These are phyloP conservation scores for Patellaria atrata DNA, from an alignment of 495 filamentous ascomycete genomes.

Conservation along the genomic window DNA sequence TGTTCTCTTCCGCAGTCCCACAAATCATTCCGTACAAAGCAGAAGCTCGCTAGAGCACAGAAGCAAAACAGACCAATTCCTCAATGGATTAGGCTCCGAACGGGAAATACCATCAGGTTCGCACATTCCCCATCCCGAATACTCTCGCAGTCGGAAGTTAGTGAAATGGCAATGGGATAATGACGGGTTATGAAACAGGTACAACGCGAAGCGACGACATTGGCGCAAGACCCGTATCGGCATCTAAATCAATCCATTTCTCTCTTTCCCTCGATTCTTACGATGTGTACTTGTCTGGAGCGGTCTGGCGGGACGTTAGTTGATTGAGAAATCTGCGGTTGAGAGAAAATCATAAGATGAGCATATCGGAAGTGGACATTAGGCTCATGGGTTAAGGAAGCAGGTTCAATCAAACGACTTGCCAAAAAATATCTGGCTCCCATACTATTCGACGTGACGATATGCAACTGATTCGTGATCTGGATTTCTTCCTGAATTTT, in stretches of 20 bases:
- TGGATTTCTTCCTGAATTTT: slow-evolving; percentile 12
- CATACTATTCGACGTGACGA: too few species aligned
- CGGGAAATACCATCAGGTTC: slow-evolving; percentile 97
- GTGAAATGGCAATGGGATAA: neutral
- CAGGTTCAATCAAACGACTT: too few species aligned
- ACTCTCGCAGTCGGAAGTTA: neutral
- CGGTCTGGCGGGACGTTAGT: too few species aligned
- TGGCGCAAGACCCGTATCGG: slow-evolving; percentile 99
- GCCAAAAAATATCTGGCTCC: too few species aligned
- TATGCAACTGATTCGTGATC: slow-evolving; percentile 13
- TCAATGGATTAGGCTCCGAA: slow-evolving; percentile 97
- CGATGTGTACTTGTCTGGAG: slow-evolving; percentile 3
- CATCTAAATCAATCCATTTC: slow-evolving; percentile 49
- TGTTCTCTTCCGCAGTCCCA: slow-evolving; percentile 77
- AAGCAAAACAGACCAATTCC: slow-evolving; percentile 99
- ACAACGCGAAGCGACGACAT: slow-evolving; percentile 99
- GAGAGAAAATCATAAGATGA: too few species aligned
- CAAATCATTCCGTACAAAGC: slow-evolving; percentile 99
- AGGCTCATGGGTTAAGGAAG: too few species aligned
- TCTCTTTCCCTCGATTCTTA: slow-evolving; percentile 3
- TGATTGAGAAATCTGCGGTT: too few species aligned
- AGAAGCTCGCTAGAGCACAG: slow-evolving; percentile 99
- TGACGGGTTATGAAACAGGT: slow-evolving; percentile 39
- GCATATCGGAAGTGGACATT: too few species aligned
- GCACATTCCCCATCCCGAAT: slow-evolving; percentile 14